Base-by-base conservation (phyloP, 352 stramenopile species). In the Phytophthora quininea region DNA sequence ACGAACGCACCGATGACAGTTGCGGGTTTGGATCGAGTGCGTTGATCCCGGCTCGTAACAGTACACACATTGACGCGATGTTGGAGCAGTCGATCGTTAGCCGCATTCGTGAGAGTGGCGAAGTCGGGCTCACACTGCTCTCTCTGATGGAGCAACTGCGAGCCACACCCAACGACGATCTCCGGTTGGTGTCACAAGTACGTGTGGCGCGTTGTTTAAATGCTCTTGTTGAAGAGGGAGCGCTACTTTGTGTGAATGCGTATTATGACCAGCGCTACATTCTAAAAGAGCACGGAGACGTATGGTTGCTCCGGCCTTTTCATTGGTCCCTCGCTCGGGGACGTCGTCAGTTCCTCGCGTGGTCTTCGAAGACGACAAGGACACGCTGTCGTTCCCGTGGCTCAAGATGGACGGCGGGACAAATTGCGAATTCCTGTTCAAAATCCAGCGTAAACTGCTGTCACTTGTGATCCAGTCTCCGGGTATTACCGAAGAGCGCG, bases 341-440 rank as follows among this genome's bases (percentile, higher is more conserved):
- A 68, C 58, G 27, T 58, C 45, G 35, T 66, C 52, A n/a, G 72
- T 29, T 12, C 67, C 76, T 7, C 76, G 76, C 15, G 76, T 91
- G 50, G 53, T 91, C 0, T 92, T 91, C 45, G 80, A 91, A 71
- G 83, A 71, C n/a, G 83, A 92, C 57, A 92, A 92, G 64, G 79
- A 93, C 51, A 89, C 78, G 45, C 62, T 92, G 8, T 87, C 86
- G 31, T 94, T 84, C 58, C 86, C 86, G 30, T 95, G 86, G 86
- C 73, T 93, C 30, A 92, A 92, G 64, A 95, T 93, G 86, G 78
- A 93, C 55, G 84, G 86, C 31, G 80, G 74, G 52, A 84, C 79
- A 32, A 92, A 95, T 58, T 84, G 86, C 62, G 77, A 73, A 30
- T 95, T 95, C 54, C 38, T 95, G 14, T 89, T 92, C 30, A 76